A percentile compares a stretch with the other conserved stretches of the same genome.
Conservation (phyloP, 257 asterid genomes). For the Solanum tacnaense region DNA sequence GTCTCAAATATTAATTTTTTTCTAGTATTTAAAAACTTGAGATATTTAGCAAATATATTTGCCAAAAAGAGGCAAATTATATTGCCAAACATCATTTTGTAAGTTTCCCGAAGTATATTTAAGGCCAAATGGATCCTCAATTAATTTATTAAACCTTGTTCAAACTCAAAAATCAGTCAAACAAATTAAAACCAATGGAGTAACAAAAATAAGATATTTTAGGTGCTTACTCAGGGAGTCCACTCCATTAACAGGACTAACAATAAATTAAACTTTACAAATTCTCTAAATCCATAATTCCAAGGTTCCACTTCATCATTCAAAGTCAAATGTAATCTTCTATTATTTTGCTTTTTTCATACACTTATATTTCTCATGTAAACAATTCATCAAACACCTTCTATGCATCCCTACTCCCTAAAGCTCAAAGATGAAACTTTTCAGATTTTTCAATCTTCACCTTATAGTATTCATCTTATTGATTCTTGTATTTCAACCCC, state of each 20-base stretch:
- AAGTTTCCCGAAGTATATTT: background rate
- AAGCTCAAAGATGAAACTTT: background rate
- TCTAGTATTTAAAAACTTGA: background rate
- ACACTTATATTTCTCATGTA: constrained; percentile 8
- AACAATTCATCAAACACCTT: background rate
- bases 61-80: no score
- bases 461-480: background rate
- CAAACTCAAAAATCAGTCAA: no score
- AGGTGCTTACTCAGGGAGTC: background rate
- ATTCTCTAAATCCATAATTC: background rate
- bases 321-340: constrained; percentile 11
- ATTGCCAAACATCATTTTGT: background rate
- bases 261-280: background rate
- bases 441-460: background rate
- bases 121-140: background rate
- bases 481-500: background rate
- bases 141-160: no score
- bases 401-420: background rate
- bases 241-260: background rate
- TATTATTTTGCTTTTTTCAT: background rate
- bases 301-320: background rate
- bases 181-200: rapidly evolving
- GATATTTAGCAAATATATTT: no score
- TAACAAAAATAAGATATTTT: background rate
- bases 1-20: no score